Percentiles rank a stretch among this genome's conserved stretches.
These are phyloP conservation scores for Candida ipomoeae DNA, from an alignment of 805 yeast species.

Conservation along the genomic window DNA sequence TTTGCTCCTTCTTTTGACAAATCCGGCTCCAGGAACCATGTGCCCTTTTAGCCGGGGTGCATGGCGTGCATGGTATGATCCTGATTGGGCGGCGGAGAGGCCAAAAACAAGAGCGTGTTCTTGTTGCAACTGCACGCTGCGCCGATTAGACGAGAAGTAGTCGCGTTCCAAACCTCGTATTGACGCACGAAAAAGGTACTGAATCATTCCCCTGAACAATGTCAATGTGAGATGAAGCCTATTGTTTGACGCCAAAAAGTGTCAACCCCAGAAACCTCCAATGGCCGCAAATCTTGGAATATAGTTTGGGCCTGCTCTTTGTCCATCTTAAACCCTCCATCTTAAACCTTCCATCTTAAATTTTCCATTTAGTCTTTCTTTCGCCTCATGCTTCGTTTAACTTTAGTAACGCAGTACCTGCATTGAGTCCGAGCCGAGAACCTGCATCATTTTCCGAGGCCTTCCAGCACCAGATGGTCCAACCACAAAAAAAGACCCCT, in stretches of 20 bases:
- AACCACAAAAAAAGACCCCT: neutral
- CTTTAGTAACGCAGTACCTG: neutral
- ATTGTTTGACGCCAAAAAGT: too few relatives aligned
- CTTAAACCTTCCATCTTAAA: neutral
- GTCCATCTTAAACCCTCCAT: too few relatives aligned
- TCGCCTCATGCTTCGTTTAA: neutral
- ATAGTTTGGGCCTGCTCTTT: too few relatives aligned
- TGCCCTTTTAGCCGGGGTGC: neutral
- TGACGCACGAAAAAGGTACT: constrained; percentile 1
- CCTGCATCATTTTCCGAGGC: neutral
- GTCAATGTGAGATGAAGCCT: too few relatives aligned
- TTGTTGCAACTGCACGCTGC: neutral
- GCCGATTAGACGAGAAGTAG: neutral
- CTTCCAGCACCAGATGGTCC: too few relatives aligned
- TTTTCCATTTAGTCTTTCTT: neutral
- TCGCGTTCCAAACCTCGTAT: neutral
- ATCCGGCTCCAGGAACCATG: neutral
- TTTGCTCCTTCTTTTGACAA: neutral
- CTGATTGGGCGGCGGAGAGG: neutral
- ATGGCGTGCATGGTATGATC: neutral
- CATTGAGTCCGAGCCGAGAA: neutral
- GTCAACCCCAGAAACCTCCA: too few relatives aligned
- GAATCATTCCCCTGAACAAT: neutral
- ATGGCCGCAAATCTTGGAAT: too few relatives aligned
- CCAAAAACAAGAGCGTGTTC: neutral